phyloP scores from a whole-genome alignment of 2,329 filamentous ascomycete genomes.

The Dendryphion nanum region DNA sequence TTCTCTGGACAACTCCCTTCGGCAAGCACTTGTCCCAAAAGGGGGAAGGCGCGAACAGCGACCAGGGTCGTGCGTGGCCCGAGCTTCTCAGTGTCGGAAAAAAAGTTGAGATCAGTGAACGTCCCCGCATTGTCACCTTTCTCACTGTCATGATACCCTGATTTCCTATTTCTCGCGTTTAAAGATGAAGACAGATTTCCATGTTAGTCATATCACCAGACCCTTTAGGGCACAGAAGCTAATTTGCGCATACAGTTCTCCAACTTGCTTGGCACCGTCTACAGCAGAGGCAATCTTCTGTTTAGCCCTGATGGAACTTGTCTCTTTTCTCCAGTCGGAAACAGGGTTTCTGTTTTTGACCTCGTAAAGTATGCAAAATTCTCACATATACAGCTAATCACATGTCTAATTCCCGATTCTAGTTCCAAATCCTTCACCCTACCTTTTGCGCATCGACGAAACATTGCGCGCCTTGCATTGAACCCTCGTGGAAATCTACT shows the following conservation, averaged over 20 bases:
- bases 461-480: slow-evolving; percentile 84
- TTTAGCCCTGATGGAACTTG: slow-evolving; percentile 96
- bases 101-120: slow-evolving; percentile 33
- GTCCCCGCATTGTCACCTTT: slow-evolving; percentile 14
- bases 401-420: slow-evolving; percentile 2
- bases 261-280: slow-evolving; percentile 96
- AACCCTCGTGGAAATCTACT: slow-evolving; percentile 89
- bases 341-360: slow-evolving; percentile 93
- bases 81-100: slow-evolving; percentile 29
- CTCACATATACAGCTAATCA: slow-evolving; percentile 3
- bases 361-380: slow-evolving; percentile 72
- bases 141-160: slow-evolving; percentile 17
- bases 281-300: slow-evolving; percentile 94
- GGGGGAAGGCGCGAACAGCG: slow-evolving; percentile 34
- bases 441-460: slow-evolving; percentile 88
- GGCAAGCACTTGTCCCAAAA: slow-evolving; percentile 38
- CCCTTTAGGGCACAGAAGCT: slow-evolving; percentile 14
- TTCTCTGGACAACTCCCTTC: slow-evolving; percentile 37
- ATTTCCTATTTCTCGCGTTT: slow-evolving; percentile 3
- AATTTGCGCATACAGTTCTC: slow-evolving; percentile 71
- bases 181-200: slow-evolving; percentile 98
- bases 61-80: slow-evolving; percentile 12
- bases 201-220: slow-evolving; percentile 56
- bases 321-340: slow-evolving; percentile 93
- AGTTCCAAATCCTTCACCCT: slow-evolving; percentile 87